Evolutionary conservation across 2,329 filamentous ascomycete species (phyloP), one percentile per base, ranked within the genome.

Genomic region (Neofusicoccum laricinum): DNA sequence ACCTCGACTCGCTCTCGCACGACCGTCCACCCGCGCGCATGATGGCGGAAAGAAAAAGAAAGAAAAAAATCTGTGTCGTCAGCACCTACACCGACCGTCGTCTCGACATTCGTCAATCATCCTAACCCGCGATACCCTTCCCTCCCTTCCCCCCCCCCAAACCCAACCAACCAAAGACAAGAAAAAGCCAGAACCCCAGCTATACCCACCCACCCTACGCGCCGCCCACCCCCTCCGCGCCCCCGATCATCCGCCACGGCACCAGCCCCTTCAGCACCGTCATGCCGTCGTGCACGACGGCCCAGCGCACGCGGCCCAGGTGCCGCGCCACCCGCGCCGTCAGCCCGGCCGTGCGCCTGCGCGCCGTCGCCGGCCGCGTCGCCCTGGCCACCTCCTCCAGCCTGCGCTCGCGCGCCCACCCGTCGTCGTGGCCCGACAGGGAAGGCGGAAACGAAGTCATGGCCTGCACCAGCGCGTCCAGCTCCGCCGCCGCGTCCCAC

Each of bases 281-380:
- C 76, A 87, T 86, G 0, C 84, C 86, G 69, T 86, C 84, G 67
- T 87, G 85, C 4, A 88, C 82, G 3, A 88, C 85, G 0, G 84
- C 85, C 86, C 86, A 88, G 59, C 86, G 71, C 1, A 88, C 81
- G 64, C 82, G 85, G 11, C 81, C 81, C 67, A 88, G 69, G 40
- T 82, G 80, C 68, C 82, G 80, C 2, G 83, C 83, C 74, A 88
- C 86, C 0, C 84, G 80, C 65, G 81, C 82, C 0, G 84, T 82
- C 50, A 88, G 66, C 0, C 84, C 84, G 17, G 79, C 80, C 0
- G 82, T 85, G 1, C 81, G 77, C 58, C 80, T 81, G 63, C 80
- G 80, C 0, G 34, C 36, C 11, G n/a, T 36, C 1, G 46, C 46
- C 38, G 46, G 61, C 34, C 55, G 21, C 15, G 25, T 45, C 8